These are phyloP conservation scores for Kluyveromyces nonfermentans DNA, from an alignment of 805 yeast species.

Conservation along the genomic window DNA sequence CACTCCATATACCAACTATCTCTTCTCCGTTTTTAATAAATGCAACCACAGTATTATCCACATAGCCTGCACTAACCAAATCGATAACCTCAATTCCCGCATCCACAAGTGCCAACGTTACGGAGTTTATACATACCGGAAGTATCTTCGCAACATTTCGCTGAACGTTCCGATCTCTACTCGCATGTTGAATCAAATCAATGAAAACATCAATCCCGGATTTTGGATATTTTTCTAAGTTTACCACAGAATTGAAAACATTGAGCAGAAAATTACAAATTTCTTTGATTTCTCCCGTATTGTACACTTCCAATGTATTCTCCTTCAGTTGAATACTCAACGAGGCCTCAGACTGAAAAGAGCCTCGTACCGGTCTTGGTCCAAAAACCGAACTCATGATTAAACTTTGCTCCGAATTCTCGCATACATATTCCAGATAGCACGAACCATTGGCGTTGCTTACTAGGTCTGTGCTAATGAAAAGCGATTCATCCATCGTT, in stretches of 20 bases:
- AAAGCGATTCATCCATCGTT: constrained; percentile 32
- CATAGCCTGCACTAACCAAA: constrained; percentile 56
- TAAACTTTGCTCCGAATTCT: constrained; percentile 26
- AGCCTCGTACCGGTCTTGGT: constrained; percentile 76
- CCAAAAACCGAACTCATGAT: constrained; percentile 73
- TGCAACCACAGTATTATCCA: constrained; percentile 38
- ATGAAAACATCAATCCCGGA: constrained; percentile 76
- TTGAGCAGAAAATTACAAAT: constrained; percentile 34
- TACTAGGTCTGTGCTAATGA: constrained; percentile 53
- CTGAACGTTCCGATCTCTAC: constrained; percentile 1
- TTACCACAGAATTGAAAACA: constrained; percentile 31
- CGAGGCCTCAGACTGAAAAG: constrained; percentile 58
- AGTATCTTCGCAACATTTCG: constrained; percentile 29
- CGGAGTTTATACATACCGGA: constrained; percentile 30
- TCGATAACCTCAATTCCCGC: constrained; percentile 77
- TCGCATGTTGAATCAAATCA: constrained; percentile 37
- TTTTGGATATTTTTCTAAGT: constrained; percentile 73
- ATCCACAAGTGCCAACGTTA: constrained; percentile 71
- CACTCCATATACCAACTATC: constrained; percentile 53
- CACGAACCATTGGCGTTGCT: constrained; percentile 77
- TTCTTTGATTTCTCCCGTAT: constrained; percentile 28
- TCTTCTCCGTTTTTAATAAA: constrained; percentile 48
- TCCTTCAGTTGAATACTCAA: constrained; percentile 44
- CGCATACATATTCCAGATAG: constrained; percentile 53
- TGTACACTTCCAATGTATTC: constrained; percentile 22